These are phyloP conservation scores for Apocynum venetum DNA, from an alignment of 257 asterid species.

Conservation along the genomic window DNA sequence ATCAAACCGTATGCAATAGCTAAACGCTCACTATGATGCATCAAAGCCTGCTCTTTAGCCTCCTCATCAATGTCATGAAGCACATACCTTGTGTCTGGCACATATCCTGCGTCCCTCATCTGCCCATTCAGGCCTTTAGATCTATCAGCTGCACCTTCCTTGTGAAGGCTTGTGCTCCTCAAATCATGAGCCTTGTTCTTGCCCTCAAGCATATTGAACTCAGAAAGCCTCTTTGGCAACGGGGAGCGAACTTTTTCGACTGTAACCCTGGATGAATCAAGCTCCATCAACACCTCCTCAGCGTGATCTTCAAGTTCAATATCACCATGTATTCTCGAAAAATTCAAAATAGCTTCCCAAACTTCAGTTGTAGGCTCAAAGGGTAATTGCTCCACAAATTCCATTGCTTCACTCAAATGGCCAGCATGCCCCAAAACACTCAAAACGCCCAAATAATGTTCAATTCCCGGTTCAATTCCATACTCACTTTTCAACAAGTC, in stretches of 20 bases:
- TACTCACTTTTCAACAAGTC: conserved; percentile 33
- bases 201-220: conserved; percentile 26
- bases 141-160: conserved; percentile 17
- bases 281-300: conserved; percentile 27
- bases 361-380: conserved; percentile 33
- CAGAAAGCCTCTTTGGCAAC: conserved; percentile 19
- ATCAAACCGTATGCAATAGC: conserved; percentile 36
- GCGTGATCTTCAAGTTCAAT: conserved; percentile 38
- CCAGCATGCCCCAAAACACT: conserved; percentile 37
- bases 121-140: conserved; percentile 28
- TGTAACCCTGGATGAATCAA: conserved; percentile 21
- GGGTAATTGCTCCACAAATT: conserved; percentile 35
- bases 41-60: conserved; percentile 33
- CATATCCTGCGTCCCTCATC: conserved; percentile 30
- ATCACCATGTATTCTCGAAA: conserved; percentile 35
- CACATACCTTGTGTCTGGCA: conserved; percentile 31
- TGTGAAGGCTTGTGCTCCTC: conserved; percentile 6
- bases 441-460: conserved; percentile 33
- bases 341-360: conserved; percentile 30
- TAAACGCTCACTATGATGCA: conserved; percentile 31
- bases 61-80: conserved; percentile 34
- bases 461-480: conserved; percentile 23
- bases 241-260: conserved; percentile 19
- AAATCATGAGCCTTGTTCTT: conserved; percentile 17
- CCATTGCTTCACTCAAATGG: conserved; percentile 37